These are phyloP conservation scores for Lignosus rhinocerotis DNA, from an alignment of 1,284 basidiomycete species.

Conservation along the genomic window DNA sequence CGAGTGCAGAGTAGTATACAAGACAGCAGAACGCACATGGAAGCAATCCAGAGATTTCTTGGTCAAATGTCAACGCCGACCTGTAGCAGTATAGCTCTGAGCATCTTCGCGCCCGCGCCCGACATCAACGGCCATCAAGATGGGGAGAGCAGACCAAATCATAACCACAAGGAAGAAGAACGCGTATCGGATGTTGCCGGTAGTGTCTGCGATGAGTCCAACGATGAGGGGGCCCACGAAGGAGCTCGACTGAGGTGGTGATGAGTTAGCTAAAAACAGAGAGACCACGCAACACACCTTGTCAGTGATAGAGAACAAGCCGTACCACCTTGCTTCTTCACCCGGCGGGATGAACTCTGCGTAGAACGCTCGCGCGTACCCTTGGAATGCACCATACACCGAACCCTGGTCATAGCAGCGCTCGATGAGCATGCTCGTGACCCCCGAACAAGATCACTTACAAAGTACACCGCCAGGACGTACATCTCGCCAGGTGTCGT, in stretches of 20 bases:
- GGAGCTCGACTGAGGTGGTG: conserved; percentile 65
- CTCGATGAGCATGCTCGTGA: conserved; percentile 13
- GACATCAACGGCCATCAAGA: conserved; percentile 71
- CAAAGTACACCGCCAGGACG: conserved; percentile 79
- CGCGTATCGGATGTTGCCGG: conserved; percentile 86
- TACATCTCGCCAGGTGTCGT: conserved; percentile 85
- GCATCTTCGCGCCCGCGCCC: conserved; percentile 70
- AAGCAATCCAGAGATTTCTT: background rate
- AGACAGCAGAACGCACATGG: background rate
- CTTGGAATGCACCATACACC: conserved; percentile 79
- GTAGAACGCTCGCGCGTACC: conserved; percentile 79
- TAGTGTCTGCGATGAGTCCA: conserved; percentile 81
- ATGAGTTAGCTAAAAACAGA: background rate
- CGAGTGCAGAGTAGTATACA: background rate
- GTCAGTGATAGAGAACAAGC: conserved; percentile 86
- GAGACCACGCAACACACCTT: conserved; percentile 48
- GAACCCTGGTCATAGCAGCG: conserved; percentile 42
- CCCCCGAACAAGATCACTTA: conserved; percentile 31
- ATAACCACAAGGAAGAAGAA: conserved; percentile 86
- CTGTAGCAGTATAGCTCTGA: conserved; percentile 41
- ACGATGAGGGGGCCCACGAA: conserved; percentile 89
- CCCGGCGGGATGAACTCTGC: conserved; percentile 76
- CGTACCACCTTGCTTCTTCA: conserved; percentile 79
- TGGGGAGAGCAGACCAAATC: conserved; percentile 78
- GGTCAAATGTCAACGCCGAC: background rate